Evolutionary conservation across 225 moss, liverwort and hornwort genomes (phyloP), one percentile per base, ranked within the genome.

Genomic region (Asterella californica): DNA sequence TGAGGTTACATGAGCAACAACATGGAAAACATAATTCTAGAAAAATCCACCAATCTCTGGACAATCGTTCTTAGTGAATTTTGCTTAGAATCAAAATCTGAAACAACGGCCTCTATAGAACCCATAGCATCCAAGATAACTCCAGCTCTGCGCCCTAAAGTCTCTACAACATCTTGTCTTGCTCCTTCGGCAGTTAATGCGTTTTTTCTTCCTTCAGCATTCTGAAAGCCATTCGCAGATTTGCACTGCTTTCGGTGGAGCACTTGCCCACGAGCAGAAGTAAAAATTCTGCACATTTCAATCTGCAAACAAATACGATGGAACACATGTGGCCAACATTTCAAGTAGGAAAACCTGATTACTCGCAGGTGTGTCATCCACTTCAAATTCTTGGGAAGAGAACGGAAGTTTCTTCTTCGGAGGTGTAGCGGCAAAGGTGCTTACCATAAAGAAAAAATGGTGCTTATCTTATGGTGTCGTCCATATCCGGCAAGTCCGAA

Each of bases 221-320:
- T 79, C 77, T 79, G 84, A 60, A 84, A 79, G 45, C 89, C 89
- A 81, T 87, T 88, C 7, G 85, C 76, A 71, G 81, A 76, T 80
- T 85, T 82, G 46, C 88, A 88, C 63, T 81, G 70, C 80, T 77
- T 85, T 42, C 91, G 89, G 66, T 94, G 89, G 30, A 42, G 42
- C 30, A 99, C 85, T 82, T 90, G 91, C 81, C 90, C 89, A 99
- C 81, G 80, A 99, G 85, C 82, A 99, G 81, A 30, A 99, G 91
- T 1, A 99, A 82, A 81, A 99, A 94, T 83, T 99, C 97, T 53
- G 93, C 92, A 86, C 93, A 92, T 79, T 92, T 91, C 84, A 92
- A 89, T 85, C 97, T 99, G 91, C 66, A 63, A 84, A 70, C 38
- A 86, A 12, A 61, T 50, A 45, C 29, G 30, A 74, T n/a, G 74